Evolutionary conservation across 2,329 filamentous ascomycete genomes (phyloP).

Genomic region (Chalaropsis ovoidea): DNA sequence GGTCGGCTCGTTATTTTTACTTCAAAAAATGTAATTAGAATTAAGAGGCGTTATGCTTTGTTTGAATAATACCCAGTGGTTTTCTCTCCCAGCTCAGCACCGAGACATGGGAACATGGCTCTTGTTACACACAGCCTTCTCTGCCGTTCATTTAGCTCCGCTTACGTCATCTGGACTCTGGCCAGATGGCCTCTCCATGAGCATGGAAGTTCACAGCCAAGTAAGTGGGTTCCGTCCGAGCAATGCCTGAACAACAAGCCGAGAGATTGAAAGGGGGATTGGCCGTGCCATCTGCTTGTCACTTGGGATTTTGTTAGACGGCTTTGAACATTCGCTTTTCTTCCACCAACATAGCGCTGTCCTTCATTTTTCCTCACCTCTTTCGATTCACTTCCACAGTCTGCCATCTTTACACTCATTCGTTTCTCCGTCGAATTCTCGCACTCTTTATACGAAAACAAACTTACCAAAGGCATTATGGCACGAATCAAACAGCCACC

Average conservation of each 20-base stretch:
- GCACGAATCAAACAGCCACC: constrained; percentile 62
- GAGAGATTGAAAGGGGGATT: neutral
- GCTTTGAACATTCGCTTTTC: neutral
- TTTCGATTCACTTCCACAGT: too few species aligned
- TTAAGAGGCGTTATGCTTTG: constrained; percentile 16
- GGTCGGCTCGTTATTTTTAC: constrained; percentile 16
- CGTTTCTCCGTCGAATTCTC: constrained; percentile 27
- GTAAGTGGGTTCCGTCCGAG: neutral
- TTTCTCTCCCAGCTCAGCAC: constrained; percentile 2
- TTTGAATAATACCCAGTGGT: constrained; percentile 13
- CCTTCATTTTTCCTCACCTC: too few species aligned
- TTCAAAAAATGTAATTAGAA: constrained; percentile 23
- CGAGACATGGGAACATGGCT: neutral
- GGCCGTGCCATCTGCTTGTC: neutral
- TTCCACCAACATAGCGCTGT: neutral
- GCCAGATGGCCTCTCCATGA: constrained; percentile 16
- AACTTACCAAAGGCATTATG: constrained; percentile 40
- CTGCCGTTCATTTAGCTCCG: neutral
- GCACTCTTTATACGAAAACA: constrained; percentile 7
- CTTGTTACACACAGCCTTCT: neutral
- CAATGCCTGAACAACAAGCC: constrained; percentile 24
- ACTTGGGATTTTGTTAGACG: neutral
- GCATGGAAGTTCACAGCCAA: neutral
- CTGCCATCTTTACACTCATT: constrained; percentile 24
- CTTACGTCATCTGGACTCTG: constrained; percentile 13